Conservation (phyloP, 164 flowering plant species). For the Tinospora cordifolia region DNA sequence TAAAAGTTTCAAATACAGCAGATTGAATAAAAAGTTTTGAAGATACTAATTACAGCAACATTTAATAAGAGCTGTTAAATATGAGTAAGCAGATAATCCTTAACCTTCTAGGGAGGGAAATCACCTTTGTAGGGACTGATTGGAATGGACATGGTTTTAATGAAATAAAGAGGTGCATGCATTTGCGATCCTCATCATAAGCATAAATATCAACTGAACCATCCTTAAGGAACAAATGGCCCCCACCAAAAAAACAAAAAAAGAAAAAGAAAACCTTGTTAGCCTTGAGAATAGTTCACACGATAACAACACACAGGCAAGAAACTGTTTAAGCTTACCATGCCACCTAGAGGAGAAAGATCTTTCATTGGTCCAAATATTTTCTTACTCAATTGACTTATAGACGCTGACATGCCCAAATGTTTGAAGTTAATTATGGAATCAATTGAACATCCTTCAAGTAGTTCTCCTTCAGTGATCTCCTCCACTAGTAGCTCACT, state of each 20-base stretch:
- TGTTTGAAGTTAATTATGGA: constrained; percentile 63
- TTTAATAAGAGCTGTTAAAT: background rate
- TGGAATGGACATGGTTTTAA: constrained; percentile 80
- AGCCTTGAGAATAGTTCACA: constrained; percentile 2
- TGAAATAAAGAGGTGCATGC: constrained; percentile 73
- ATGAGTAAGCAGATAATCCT: background rate
- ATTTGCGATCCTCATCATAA: constrained; percentile 59
- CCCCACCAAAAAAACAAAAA: background rate
- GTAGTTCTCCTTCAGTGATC: constrained; percentile 72
- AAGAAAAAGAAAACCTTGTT: background rate
- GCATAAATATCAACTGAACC: constrained; percentile 83
- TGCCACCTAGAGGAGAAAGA: constrained; percentile 84
- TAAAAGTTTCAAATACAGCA: constrained; percentile 4
- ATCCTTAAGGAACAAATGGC: constrained; percentile 44
- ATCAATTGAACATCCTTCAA: constrained; percentile 73
- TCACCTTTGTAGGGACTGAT: constrained; percentile 91
- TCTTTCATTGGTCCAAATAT: constrained; percentile 66
- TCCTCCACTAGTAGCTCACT: constrained; percentile 46
- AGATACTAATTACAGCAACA: background rate
- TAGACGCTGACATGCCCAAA: constrained; percentile 63
- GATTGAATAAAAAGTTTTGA: background rate
- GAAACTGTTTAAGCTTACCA: constrained; percentile 43
- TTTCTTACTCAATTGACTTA: constrained; percentile 39
- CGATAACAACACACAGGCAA: background rate
- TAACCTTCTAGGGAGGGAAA: background rate